These are phyloP conservation scores for Erodium texanum DNA, from an alignment of 441 rosid species.

Conservation along the genomic window DNA sequence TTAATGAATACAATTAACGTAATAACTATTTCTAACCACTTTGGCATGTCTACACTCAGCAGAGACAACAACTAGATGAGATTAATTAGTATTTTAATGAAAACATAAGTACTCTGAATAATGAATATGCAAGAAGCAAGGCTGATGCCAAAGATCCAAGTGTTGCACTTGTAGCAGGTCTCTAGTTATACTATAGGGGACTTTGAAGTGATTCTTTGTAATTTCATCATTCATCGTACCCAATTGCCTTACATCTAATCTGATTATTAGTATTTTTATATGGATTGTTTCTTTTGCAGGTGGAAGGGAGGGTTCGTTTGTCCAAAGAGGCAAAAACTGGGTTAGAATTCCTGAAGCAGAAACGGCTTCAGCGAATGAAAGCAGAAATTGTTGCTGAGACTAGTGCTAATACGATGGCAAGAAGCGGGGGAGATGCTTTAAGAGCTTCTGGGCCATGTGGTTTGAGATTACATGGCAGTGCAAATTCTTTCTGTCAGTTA, in stretches of 20 bases:
- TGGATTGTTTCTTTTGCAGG: slow-evolving; percentile 38
- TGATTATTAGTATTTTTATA: slow-evolving; percentile 11
- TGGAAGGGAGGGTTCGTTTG: slow-evolving; percentile 75
- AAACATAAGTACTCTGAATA: neutral
- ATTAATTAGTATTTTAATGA: neutral
- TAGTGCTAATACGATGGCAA: slow-evolving; percentile 38
- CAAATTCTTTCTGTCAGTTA: slow-evolving; percentile 29
- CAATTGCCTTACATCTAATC: neutral
- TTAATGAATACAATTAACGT: neutral
- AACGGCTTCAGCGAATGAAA: slow-evolving; percentile 68
- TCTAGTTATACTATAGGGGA: neutral
- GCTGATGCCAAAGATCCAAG: neutral
- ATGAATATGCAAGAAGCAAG: neutral
- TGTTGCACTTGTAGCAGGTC: neutral
- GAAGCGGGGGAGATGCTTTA: slow-evolving; percentile 86
- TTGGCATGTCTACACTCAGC: neutral
- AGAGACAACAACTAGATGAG: neutral
- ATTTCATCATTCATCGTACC: neutral
- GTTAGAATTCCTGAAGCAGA: slow-evolving; percentile 70
- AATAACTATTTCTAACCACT: neutral
- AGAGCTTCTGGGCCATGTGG: slow-evolving; percentile 75
- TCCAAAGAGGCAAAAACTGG: slow-evolving; percentile 70
- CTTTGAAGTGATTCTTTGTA: neutral
- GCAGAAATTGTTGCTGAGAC: slow-evolving; percentile 41
- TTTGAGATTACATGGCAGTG: slow-evolving; percentile 47